phyloP scores from a whole-genome alignment of 345 rosid species.

The Capsella bursapastoris region DNA sequence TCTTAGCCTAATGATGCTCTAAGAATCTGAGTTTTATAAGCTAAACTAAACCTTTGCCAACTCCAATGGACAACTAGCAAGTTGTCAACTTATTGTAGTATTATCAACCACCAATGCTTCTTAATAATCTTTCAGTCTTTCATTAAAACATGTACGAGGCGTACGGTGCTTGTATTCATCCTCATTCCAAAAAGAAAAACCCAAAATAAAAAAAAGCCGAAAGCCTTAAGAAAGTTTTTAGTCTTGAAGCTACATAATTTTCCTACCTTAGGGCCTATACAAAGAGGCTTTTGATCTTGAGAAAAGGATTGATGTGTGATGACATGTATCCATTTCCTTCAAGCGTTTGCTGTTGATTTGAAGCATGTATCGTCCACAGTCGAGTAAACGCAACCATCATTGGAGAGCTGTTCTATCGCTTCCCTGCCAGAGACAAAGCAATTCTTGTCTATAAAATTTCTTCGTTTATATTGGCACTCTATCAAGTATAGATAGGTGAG shows the following conservation, averaged over 20 bases:
- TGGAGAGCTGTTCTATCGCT: slow-evolving; percentile 57
- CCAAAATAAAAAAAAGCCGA: not conserved
- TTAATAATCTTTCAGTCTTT: not conserved
- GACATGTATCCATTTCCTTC: slow-evolving; percentile 24
- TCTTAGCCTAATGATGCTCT: no score
- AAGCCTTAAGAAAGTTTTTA: not conserved
- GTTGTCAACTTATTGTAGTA: not conserved
- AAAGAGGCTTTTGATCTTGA: slow-evolving; percentile 18
- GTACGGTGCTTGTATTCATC: not conserved
- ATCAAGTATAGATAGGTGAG: not conserved
- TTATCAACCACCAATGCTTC: not conserved
- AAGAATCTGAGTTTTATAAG: no score
- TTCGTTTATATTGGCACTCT: not conserved
- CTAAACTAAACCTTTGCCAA: not conserved
- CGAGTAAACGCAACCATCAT: slow-evolving; percentile 69
- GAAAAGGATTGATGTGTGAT: slow-evolving; percentile 18
- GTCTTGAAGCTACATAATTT: slow-evolving; percentile 15
- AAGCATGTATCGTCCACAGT: slow-evolving; percentile 67
- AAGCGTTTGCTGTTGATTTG: slow-evolving; percentile 68
- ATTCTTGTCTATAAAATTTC: slow-evolving; percentile 5
- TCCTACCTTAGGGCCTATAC: slow-evolving; percentile 27
- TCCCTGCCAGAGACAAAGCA: slow-evolving; percentile 57
- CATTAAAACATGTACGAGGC: not conserved
- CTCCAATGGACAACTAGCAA: slow-evolving; percentile 13
- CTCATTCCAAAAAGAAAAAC: not conserved